phyloP scores from a whole-genome alignment of 257 asterid species.

The Nicotiana sylvestris region DNA sequence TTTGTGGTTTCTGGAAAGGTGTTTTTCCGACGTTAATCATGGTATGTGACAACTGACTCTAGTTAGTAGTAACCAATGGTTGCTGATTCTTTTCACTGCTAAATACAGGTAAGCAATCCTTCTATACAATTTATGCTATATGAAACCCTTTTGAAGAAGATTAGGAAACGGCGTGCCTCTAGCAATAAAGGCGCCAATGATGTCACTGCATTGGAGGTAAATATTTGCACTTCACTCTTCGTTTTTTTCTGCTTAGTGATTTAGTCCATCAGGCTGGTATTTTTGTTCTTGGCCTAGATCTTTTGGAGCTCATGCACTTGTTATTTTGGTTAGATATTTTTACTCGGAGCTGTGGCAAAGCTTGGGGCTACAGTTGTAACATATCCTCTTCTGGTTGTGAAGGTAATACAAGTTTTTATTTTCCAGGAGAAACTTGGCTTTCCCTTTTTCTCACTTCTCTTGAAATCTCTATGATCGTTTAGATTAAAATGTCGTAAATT shows the following conservation, averaged over 20 bases:
- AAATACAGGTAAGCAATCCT: slow-evolving; percentile 89
- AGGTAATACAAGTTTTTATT: slow-evolving; percentile 38
- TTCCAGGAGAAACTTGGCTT: background rate
- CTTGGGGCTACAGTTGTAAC: slow-evolving; percentile 96
- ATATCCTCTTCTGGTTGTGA: slow-evolving; percentile 90
- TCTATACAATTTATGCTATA: slow-evolving; percentile 94
- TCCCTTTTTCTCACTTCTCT: background rate
- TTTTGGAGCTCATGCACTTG: background rate
- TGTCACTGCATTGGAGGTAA: slow-evolving; percentile 84
- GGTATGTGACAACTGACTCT: slow-evolving; percentile 53
- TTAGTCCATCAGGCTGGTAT: background rate
- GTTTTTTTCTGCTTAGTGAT: background rate
- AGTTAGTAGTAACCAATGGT: slow-evolving; percentile 15
- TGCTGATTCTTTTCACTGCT: slow-evolving; percentile 31
- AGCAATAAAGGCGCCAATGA: slow-evolving; percentile 40
- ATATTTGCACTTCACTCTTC: slow-evolving; percentile 2
- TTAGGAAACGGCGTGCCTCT: slow-evolving; percentile 53
- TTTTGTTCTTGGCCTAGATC: background rate
- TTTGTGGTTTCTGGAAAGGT: slow-evolving; percentile 93
- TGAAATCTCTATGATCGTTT: background rate
- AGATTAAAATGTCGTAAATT: background rate
- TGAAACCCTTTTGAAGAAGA: slow-evolving; percentile 84
- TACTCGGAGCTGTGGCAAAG: slow-evolving; percentile 97
- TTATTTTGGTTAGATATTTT: slow-evolving; percentile 52
- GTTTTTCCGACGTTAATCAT: slow-evolving; percentile 89